Evolutionary conservation across 2,329 filamentous ascomycete genomes (phyloP), one percentile per base, ranked within the genome.

Genomic region (Cladosporium velox): DNA sequence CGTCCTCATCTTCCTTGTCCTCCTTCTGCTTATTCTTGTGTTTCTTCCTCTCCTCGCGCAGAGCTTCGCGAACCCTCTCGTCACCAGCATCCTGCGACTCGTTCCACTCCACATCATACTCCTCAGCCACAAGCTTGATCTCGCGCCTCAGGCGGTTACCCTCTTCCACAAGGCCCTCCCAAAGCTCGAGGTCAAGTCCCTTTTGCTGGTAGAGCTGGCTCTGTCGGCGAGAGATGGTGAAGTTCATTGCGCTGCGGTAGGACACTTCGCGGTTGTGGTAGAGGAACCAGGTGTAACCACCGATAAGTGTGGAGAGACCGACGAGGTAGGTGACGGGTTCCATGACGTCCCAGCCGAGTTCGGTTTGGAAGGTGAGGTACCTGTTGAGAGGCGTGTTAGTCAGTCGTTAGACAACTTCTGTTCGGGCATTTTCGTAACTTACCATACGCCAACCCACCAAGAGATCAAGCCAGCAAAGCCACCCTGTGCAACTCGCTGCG

Each of bases 201-300:
- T 88, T 87, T 52, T 84, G 81, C 70, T 90, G 84, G 76, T 97
- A 97, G 12, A 97, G 81, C 62, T 88, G 87, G 64, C 86, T 85
- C 78, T 96, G 93, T 5, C 93, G 86, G 41, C 88, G 85, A 44
- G 87, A 91, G 44, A 97, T 90, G 7, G 93, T 97, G 64, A 96
- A 85, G 76, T 96, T 93, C 80, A 97, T 88, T 32, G 93, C 92
- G 2, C 90, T 90, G 71, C 91, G 89, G 81, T 97, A 97, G 70
- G 88, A 68, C 54, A 96, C 88, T 78, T 97, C 93, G 24, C 91
- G 87, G 79, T 93, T 96, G 81, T 97, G 91, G 79, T 93, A 96
- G 14, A 97, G 81, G 77, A 97, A 97, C 92, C 92, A 97, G 64
- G 96, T 83, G 74, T 97, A 97, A 70, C 92, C 93, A 8, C 90